Conservation (phyloP, 1,284 basidiomycete species). For the Puccinia horiana region DNA sequence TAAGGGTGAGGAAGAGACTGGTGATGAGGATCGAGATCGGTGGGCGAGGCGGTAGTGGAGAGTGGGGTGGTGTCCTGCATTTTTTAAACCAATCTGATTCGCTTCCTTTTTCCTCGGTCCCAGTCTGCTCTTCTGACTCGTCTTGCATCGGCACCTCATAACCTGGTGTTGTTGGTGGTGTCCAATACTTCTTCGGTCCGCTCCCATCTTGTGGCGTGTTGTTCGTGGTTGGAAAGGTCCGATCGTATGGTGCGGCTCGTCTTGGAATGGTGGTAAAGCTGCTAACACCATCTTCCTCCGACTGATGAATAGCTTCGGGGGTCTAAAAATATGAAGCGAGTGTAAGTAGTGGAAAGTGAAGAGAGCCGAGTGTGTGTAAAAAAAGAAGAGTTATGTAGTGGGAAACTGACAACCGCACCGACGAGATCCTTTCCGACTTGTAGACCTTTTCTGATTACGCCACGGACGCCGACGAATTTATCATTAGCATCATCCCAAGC, state of each 20-base stretch:
- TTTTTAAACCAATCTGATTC: not conserved
- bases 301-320: not conserved
- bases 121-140: not conserved
- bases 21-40: constrained; percentile 20
- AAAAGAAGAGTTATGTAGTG: not conserved
- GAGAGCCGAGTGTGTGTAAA: not conserved
- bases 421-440: constrained; percentile 20
- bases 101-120: not conserved
- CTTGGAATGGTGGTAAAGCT: not conserved
- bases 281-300: not conserved
- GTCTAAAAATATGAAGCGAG: not conserved
- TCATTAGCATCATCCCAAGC: constrained; percentile 38
- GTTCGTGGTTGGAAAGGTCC: not conserved
- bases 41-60: constrained; percentile 20
- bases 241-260: not conserved
- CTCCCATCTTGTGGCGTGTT: too few relatives aligned
- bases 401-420: constrained; percentile 2
- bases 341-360: too few relatives aligned
- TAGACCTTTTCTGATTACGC: constrained; percentile 6
- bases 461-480: constrained; percentile 8
- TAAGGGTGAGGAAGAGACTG: constrained; percentile 34
- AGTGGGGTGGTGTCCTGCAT: not conserved
- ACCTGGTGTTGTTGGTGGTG: not conserved
- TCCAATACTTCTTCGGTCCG: too few relatives aligned
- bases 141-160: not conserved